Conservation (phyloP, 192 early-diverging fungal species). For the Phlyctochytrium planicorne region DNA sequence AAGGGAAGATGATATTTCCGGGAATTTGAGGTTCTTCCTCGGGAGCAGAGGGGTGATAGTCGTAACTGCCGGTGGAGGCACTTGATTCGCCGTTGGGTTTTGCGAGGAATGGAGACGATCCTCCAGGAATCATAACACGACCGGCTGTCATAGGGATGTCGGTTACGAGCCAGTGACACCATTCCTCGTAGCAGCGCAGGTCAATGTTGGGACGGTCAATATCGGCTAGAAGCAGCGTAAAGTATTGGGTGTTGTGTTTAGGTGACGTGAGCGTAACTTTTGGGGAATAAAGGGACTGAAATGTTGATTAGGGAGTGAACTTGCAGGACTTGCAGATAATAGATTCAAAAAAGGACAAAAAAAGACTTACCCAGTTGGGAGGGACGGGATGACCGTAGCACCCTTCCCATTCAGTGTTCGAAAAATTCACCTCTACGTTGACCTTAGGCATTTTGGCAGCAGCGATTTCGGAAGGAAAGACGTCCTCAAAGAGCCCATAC, state of each 20-base stretch:
- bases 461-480: slow-evolving; percentile 22
- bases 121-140: slow-evolving; percentile 38
- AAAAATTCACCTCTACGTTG: slow-evolving; percentile 49
- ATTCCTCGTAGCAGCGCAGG: slow-evolving; percentile 42
- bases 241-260: slow-evolving; percentile 23
- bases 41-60: slow-evolving; percentile 28
- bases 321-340: background rate
- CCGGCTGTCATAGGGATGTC: slow-evolving; percentile 43
- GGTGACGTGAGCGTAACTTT: slow-evolving; percentile 37
- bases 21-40: slow-evolving; percentile 23
- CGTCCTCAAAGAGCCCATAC: slow-evolving; percentile 36
- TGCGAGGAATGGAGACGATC: slow-evolving; percentile 36
- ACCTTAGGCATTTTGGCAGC: slow-evolving; percentile 24
- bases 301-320: background rate
- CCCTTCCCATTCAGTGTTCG: slow-evolving; percentile 44
- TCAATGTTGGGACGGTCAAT: slow-evolving; percentile 42
- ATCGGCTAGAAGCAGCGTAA: slow-evolving; percentile 43
- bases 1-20: slow-evolving; percentile 48
- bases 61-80: background rate
- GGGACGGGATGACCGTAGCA: slow-evolving; percentile 40
- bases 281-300: slow-evolving; percentile 48
- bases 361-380: slow-evolving; percentile 35
- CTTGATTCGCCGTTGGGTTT: background rate
- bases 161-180: slow-evolving; percentile 56
- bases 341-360: slow-evolving; percentile 8